Evolutionary conservation across 139 green algal genomes (phyloP).

Genomic region (Yamagishiella unicocca): DNA sequence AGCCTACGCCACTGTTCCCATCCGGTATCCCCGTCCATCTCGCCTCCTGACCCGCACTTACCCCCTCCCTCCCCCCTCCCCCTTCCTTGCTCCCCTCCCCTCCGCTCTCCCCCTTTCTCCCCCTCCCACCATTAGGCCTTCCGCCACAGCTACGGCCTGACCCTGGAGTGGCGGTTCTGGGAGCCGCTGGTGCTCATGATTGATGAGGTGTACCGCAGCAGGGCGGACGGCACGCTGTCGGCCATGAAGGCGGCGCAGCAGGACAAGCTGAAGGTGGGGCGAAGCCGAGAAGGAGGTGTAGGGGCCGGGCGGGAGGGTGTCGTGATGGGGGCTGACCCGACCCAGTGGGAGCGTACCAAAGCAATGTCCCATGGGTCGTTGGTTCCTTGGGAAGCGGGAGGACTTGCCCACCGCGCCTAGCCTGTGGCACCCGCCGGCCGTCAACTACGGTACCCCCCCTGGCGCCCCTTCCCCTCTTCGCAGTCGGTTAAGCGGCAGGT

Average conservation of each 20-base stretch:
- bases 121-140: conserved; percentile 18
- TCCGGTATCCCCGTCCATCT: no score
- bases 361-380: no score
- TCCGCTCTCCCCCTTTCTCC: background rate
- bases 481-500: conserved; percentile 42
- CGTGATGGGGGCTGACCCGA: no score
- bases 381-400: no score
- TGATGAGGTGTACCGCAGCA: conserved; percentile 57
- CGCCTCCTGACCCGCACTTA: no score
- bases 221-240: background rate
- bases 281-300: background rate
- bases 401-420: no score
- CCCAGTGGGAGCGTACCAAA: no score
- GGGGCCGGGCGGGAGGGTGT: background rate
- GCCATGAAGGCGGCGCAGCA: conserved; percentile 24
- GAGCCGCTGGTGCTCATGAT: conserved; percentile 64
- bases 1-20: no score
- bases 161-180: conserved; percentile 47
- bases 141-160: conserved; percentile 47
- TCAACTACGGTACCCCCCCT: no score
- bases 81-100: background rate
- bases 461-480: background rate
- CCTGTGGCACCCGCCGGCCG: no score
- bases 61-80: background rate
- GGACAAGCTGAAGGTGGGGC: conserved; percentile 15